Percentiles rank a stretch among this genome's conserved stretches.
Evolutionary conservation across 371 early-diverging fungal species (phyloP).

Genomic region (Mucor saturninus): DNA sequence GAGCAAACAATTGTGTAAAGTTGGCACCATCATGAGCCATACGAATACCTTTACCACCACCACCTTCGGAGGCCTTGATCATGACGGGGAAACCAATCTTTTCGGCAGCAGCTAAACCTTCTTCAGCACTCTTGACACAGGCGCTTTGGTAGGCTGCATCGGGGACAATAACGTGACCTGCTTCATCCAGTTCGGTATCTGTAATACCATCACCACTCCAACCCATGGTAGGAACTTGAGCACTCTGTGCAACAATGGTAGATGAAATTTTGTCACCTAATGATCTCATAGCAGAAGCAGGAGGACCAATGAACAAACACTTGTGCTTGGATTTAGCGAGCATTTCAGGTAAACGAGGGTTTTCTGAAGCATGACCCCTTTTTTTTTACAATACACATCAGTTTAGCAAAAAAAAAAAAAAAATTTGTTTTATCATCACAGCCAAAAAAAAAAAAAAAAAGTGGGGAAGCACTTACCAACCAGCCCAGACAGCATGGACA

Average conservation of each 20-base stretch:
- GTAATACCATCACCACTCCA: constrained; percentile 93
- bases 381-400: neutral
- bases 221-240: constrained; percentile 94
- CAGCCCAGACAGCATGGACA: constrained; percentile 82
- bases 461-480: constrained; percentile 56
- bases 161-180: constrained; percentile 82
- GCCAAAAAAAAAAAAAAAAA: too few species aligned
- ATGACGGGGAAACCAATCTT: constrained; percentile 96
- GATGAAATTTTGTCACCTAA: constrained; percentile 99
- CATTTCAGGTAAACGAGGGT: constrained; percentile 93
- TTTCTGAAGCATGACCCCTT: constrained; percentile 99
- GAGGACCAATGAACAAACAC: constrained; percentile 97
- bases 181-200: constrained; percentile 65
- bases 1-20: constrained; percentile 82
- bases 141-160: constrained; percentile 81
- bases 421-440: too few species aligned
- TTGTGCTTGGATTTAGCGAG: constrained; percentile 78
- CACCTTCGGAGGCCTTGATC: constrained; percentile 99
- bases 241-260: constrained; percentile 96
- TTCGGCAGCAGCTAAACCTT: constrained; percentile 81
- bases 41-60: constrained; percentile 99
- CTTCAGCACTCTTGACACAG: constrained; percentile 75
- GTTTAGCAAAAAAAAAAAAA: neutral
- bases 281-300: constrained; percentile 97
- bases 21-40: constrained; percentile 77